phyloP scores from a whole-genome alignment of 2,329 filamentous ascomycete genomes.

The Thelonectria blattea region DNA sequence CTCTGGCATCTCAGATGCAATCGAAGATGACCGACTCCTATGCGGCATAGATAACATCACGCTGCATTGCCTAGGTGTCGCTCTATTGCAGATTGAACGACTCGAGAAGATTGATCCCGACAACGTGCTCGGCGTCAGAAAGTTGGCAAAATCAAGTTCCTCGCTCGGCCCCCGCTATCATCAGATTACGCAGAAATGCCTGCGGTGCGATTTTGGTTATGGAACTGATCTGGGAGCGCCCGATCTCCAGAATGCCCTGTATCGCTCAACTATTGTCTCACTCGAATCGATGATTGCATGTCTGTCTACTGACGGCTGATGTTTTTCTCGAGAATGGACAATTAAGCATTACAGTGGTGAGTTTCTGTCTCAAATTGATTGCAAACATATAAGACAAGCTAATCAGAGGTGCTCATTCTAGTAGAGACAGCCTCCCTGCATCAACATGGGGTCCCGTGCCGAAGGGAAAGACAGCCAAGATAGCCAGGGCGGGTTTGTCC shows the following conservation, averaged over 20 bases:
- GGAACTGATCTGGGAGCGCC: slow-evolving; percentile 12
- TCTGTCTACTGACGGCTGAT: slow-evolving; percentile 4
- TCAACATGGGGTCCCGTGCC: no score
- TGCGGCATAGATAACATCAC: slow-evolving; percentile 35
- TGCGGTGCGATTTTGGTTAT: slow-evolving; percentile 36
- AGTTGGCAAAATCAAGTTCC: slow-evolving; percentile 11
- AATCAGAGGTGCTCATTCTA: no score
- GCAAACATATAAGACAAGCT: no score
- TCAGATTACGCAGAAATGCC: slow-evolving; percentile 33
- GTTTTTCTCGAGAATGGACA: no score
- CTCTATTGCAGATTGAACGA: slow-evolving; percentile 37
- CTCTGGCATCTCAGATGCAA: background rate
- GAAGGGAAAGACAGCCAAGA: no score
- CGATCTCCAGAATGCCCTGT: slow-evolving; percentile 19
- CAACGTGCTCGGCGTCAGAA: slow-evolving; percentile 33
- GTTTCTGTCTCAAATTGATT: no score
- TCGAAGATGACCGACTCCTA: slow-evolving; percentile 18
- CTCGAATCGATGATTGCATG: slow-evolving; percentile 24
- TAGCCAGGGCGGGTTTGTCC: no score
- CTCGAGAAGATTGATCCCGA: slow-evolving; percentile 29
- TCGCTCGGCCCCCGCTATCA: slow-evolving; percentile 30
- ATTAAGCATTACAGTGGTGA: no score
- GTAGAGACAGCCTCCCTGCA: no score
- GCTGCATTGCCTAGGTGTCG: slow-evolving; percentile 37
- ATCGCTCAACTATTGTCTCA: slow-evolving; percentile 8